phyloP scores from a whole-genome alignment of 2,329 filamentous ascomycete species.

The Capronia americana region DNA sequence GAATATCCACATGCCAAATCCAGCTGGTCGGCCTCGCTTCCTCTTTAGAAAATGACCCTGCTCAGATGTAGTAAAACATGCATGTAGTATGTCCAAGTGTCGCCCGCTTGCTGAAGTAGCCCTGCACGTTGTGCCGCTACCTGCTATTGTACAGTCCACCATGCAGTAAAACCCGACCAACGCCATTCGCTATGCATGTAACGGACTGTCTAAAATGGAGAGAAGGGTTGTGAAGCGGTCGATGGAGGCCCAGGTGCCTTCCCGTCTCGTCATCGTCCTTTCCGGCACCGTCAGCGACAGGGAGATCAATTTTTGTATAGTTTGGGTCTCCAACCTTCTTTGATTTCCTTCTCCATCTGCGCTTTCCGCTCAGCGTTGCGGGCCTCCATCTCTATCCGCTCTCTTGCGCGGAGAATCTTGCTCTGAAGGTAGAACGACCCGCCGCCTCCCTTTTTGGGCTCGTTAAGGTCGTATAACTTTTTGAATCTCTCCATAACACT shows the following conservation, averaged over 20 bases:
- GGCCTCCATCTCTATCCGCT: slow-evolving; percentile 88
- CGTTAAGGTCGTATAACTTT: slow-evolving; percentile 90
- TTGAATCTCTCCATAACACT: slow-evolving; percentile 88
- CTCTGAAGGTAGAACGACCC: slow-evolving; percentile 98
- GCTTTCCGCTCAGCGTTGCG: slow-evolving; percentile 73
- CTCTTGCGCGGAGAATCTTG: slow-evolving; percentile 89
- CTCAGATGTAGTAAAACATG: slow-evolving; percentile 7
- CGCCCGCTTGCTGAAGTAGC: slow-evolving; percentile 12
- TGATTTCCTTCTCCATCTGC: slow-evolving; percentile 76
- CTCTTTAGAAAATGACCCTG: neutral
- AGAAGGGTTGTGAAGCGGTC: slow-evolving; percentile 13
- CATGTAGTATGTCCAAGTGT: slow-evolving; percentile 2
- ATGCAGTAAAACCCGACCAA: slow-evolving; percentile 20
- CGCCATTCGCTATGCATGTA: slow-evolving; percentile 39
- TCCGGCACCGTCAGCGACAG: slow-evolving; percentile 34
- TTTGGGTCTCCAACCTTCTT: slow-evolving; percentile 92
- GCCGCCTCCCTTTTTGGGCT: slow-evolving; percentile 78
- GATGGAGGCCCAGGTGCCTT: slow-evolving; percentile 5
- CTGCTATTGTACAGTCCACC: slow-evolving; percentile 31
- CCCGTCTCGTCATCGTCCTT: slow-evolving; percentile 38
- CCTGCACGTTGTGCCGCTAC: neutral
- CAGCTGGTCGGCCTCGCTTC: neutral
- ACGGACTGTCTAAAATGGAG: slow-evolving; percentile 14
- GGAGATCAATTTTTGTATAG: slow-evolving; percentile 81
- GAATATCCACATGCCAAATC: neutral